Evolutionary conservation across 257 asterid species (phyloP), one percentile per base, ranked within the genome.

Genomic region (Gardenia jasminoides): DNA sequence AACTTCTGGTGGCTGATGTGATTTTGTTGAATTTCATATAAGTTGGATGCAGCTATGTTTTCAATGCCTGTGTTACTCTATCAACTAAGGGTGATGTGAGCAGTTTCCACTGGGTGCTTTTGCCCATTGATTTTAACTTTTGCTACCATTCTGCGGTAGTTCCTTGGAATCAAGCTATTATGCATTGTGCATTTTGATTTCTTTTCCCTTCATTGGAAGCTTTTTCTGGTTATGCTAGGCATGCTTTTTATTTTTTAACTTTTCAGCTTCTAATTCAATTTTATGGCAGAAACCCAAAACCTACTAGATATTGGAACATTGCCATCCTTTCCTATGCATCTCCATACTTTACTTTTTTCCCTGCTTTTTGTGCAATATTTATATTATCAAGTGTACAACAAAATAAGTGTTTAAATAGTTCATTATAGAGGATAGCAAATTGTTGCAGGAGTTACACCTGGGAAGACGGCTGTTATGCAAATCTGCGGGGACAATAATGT

Each of bases 381-480:
- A 36, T 36, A 36, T 36, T 66, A 26, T 50, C 13, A 36, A 43
- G 19, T 76, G 75, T 22, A 64, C 22, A 6, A 30, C 1, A 33
- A 15, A 59, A 33, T 33, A 16, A 39, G 22, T 41, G 30, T 48
- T 74, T 22, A 26, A 67, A 86, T 81, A 30, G 47, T 68, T 61
- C 58, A 77, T 77, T 80, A 76, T 56, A n/a, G 71, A 67, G 10
- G 47, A 72, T 72, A 56, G 50, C 79, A 81, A 9, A 65, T 75
- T 44, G 83, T 41, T 80, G 85, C 85, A 94, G 99, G 99, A 71
- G 90, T 84, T 68, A 76, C 95, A 52, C 94, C 94, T 69, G 93
- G 98, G 84, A 90, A 93, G 85, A 94, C 92, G 52, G 98, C 99
- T 65, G 97, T 93, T 72, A 80, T 95, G 92, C 98, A 95, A 85